Evolutionary conservation across 495 filamentous ascomycete species (phyloP), one percentile per base, ranked within the genome.

Genomic region (Letharia columbiana): DNA sequence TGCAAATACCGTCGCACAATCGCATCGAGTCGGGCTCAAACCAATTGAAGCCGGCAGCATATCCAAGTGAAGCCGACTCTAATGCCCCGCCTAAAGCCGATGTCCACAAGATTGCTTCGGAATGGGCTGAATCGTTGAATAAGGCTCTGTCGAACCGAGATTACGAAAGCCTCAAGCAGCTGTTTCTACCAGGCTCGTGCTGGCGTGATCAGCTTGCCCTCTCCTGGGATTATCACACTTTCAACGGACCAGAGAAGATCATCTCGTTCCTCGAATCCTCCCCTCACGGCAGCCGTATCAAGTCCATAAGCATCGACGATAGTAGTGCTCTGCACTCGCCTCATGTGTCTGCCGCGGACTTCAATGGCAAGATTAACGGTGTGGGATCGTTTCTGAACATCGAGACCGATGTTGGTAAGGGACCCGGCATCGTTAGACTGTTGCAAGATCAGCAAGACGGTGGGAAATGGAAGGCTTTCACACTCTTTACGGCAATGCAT

Each of bases 381-480:
- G 75, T 85, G 40, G 64, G 66, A 49, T 75, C 81, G 20, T 82
- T 73, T 57, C 71, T 81, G 15, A 75, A 39, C 0, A 66, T 86
- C 33, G 77, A 78, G 37, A 85, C 83, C 0, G 73, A 80, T 11
- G 69, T 81, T 11, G 86, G 88, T 17, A 68, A 72, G 20, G 88
- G 88, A 5, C 73, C 78, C 0, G 88, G 88, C 3, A 70, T 88
- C 15, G 76, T 83, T 4, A 78, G 82, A 47, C 73, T 89, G 44
- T 79, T 83, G 2, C 77, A 82, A 66, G 77, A 82, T 57, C 66
- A 71, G 63, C 54, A 57, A 37, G 54, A 57, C 15, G 76, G 77
- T 57, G 80, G 74, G 0, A 67, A 76, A 35, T 89, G 85, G 86
- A 89, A 85, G 75, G 83, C 87, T 15, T 91, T 86, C 76, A 81